Evolutionary conservation across 257 asterid genomes (phyloP).

Genomic region (Euphrasia confusa): DNA sequence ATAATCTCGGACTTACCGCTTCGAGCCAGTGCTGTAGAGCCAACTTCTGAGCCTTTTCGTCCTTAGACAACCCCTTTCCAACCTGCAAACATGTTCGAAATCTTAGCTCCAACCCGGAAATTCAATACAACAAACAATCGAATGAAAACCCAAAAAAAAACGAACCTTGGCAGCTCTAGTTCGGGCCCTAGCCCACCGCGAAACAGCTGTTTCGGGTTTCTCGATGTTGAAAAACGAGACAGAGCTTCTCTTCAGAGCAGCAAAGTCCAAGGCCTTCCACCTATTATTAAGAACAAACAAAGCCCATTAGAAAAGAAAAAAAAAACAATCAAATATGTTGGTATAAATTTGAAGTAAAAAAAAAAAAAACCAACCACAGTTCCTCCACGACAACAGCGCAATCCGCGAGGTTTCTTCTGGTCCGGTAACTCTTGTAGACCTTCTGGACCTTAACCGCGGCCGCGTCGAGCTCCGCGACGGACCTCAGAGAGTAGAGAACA

Average conservation of each 20-base stretch:
- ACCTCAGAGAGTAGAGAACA: constrained; percentile 56
- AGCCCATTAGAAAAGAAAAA: neutral
- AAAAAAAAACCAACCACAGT: constrained; percentile 65
- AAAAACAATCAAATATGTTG: neutral
- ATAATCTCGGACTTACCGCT: constrained; percentile 57
- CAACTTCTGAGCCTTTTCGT: constrained; percentile 87
- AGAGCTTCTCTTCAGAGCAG: constrained; percentile 75
- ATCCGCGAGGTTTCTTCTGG: constrained; percentile 87
- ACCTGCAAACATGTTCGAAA: constrained; percentile 46
- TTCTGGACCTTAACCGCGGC: constrained; percentile 89
- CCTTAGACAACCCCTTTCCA: constrained; percentile 92
- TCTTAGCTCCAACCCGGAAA: constrained; percentile 2
- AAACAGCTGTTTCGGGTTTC: constrained; percentile 82
- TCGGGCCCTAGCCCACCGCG: constrained; percentile 93
- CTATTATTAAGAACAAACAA: constrained; percentile 28
- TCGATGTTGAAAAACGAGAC: constrained; percentile 73
- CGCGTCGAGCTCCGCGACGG: constrained; percentile 80
- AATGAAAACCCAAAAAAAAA: neutral
- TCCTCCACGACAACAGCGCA: constrained; percentile 98
- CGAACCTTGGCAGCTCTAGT: constrained; percentile 89
- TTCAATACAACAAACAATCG: neutral
- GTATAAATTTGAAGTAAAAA: neutral
- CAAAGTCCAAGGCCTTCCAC: constrained; percentile 96
- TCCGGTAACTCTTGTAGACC: constrained; percentile 87
- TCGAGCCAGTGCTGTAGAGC: constrained; percentile 97